Evolutionary conservation across 352 stramenopile genomes (phyloP).

Genomic region (Globisporangium megalacanthum): DNA sequence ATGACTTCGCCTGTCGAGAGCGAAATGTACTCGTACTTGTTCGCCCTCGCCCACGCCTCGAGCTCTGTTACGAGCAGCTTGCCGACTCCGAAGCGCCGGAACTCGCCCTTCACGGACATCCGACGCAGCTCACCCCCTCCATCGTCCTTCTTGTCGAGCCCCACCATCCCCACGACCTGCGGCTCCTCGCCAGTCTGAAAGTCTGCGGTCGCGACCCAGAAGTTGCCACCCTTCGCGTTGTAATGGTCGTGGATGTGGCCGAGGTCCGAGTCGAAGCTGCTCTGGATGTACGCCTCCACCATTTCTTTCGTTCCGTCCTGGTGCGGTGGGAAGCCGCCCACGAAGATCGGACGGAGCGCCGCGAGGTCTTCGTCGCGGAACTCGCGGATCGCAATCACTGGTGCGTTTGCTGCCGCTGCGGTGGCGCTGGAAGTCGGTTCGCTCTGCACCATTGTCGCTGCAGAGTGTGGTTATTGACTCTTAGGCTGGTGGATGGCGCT

Average conservation of each 20-base stretch:
- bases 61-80: slow-evolving; percentile 16
- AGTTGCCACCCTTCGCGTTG: slow-evolving; percentile 27
- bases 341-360: slow-evolving; percentile 13
- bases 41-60: slow-evolving; percentile 12
- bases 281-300: slow-evolving; percentile 14
- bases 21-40: slow-evolving; percentile 10
- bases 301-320: neutral
- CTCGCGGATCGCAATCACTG: slow-evolving; percentile 11
- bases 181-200: neutral
- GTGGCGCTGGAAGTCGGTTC: no score
- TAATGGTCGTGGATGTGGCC: slow-evolving; percentile 30
- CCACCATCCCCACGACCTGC: slow-evolving; percentile 14
- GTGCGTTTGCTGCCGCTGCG: no score
- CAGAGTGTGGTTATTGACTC: no score
- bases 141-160: slow-evolving; percentile 15
- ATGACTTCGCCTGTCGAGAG: slow-evolving; percentile 19
- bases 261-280: slow-evolving; percentile 23
- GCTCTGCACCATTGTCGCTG: no score
- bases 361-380: slow-evolving; percentile 19
- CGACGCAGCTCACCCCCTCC: slow-evolving; percentile 22
- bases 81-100: slow-evolving; percentile 20
- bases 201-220: slow-evolving; percentile 25
- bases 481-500: no score
- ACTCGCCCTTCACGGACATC: slow-evolving; percentile 18
- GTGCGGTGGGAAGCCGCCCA: slow-evolving; percentile 4